These are phyloP conservation scores for Pseudocohnilembus persalinus DNA, from an alignment of 169 alveolate species.

Conservation along the genomic window DNA sequence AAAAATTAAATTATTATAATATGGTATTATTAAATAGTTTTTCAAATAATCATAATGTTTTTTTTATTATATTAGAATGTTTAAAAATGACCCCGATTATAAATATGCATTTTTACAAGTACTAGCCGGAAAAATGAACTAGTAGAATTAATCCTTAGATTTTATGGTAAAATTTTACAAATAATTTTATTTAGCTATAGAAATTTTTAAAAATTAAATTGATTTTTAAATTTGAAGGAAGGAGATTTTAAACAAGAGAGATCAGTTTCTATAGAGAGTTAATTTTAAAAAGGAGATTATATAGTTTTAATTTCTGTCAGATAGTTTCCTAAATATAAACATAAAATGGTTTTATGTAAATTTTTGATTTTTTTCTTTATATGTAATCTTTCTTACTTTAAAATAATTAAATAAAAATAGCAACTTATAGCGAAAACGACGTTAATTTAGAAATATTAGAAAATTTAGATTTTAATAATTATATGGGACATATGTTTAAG, in stretches of 20 bases:
- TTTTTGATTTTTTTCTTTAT: too few species aligned
- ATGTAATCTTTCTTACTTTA: too few species aligned
- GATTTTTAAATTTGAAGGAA: too few species aligned
- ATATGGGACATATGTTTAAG: not conserved
- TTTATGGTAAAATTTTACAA: too few species aligned
- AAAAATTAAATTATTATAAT: too few species aligned
- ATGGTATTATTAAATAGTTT: not conserved
- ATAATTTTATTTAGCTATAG: too few species aligned
- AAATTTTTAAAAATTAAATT: too few species aligned
- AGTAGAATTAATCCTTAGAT: not conserved
- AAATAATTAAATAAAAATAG: too few species aligned
- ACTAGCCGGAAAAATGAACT: not conserved
- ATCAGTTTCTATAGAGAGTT: not conserved
- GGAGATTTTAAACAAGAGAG: not conserved
- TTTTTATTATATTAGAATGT: not conserved
- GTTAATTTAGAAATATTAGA: not conserved
- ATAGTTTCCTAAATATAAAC: too few species aligned
- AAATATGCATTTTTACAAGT: not conserved
- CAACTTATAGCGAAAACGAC: not conserved
- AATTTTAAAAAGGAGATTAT: not conserved
- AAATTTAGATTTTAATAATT: not conserved
- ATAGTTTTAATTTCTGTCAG: too few species aligned
- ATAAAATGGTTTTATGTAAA: too few species aligned
- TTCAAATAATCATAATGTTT: not conserved
- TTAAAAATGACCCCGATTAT: not conserved